A percentile compares a stretch with the other conserved stretches of the same genome.
Evolutionary conservation across 2,329 filamentous ascomycete species (phyloP).

Genomic region (Aspergillus texensis): DNA sequence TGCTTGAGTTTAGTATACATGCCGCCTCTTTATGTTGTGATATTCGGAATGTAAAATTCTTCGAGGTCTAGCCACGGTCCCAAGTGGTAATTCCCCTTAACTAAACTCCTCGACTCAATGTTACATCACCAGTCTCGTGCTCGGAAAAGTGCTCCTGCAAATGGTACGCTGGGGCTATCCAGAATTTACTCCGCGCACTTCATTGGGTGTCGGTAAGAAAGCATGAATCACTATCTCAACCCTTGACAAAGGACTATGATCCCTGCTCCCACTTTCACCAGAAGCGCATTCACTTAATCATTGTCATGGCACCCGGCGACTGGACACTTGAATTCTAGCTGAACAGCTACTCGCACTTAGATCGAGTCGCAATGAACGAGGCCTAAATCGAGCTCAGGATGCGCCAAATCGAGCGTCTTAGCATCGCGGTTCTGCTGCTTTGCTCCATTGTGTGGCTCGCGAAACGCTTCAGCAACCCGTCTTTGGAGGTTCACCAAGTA

Average conservation of each 20-base stretch:
- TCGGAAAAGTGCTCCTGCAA: neutral
- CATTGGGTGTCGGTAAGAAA: neutral
- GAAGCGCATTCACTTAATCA: neutral
- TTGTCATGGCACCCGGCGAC: neutral
- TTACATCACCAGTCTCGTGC: neutral
- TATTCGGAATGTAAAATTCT: neutral
- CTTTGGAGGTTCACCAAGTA: neutral
- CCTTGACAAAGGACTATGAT: neutral
- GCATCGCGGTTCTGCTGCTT: conserved; percentile 14
- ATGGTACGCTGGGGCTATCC: neutral
- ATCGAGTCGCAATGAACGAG: neutral
- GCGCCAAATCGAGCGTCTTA: conserved; percentile 6
- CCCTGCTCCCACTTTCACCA: neutral
- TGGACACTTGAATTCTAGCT: neutral
- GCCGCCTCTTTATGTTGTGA: neutral
- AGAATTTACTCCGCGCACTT: neutral
- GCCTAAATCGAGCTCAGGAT: conserved; percentile 1
- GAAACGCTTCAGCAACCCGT: conserved; percentile 20
- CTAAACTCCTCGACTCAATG: neutral
- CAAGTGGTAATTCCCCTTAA: neutral
- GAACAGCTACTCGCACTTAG: neutral
- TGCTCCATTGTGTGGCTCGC: conserved; percentile 22
- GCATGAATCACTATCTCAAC: neutral
- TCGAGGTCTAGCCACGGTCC: neutral
- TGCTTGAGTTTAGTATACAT: neutral